These are phyloP conservation scores for Blastobotrys apis DNA, from an alignment of 1,139 yeast species.

Conservation along the genomic window DNA sequence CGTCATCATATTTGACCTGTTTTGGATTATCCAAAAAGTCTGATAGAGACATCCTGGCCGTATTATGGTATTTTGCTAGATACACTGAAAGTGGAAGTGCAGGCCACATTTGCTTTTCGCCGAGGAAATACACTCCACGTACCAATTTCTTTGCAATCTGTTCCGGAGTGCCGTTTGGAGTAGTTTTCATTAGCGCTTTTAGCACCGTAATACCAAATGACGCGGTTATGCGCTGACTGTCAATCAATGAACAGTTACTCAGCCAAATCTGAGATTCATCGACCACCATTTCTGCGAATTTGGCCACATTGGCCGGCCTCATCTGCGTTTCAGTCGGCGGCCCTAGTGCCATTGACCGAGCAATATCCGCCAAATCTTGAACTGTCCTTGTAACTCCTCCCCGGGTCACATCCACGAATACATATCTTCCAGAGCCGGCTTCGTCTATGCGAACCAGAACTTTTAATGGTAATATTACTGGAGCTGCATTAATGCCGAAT, in stretches of 20 bases:
- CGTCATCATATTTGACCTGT: too few relatives aligned
- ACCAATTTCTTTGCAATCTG: too few relatives aligned
- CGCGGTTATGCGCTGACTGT: not conserved
- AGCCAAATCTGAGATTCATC: conserved; percentile 9
- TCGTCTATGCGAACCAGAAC: conserved; percentile 9
- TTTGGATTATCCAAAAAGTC: too few relatives aligned
- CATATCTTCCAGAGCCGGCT: not conserved
- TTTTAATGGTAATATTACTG: conserved; percentile 10
- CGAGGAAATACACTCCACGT: too few relatives aligned
- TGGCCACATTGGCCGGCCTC: not conserved
- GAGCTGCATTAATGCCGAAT: conserved; percentile 4
- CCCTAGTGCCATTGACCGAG: conserved; percentile 4
- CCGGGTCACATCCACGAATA: conserved; percentile 12
- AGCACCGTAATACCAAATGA: conserved; percentile 5
- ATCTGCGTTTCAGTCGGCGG: conserved; percentile 4
- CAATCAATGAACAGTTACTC: not conserved
- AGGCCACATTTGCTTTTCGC: too few relatives aligned
- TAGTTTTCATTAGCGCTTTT: not conserved
- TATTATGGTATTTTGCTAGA: too few relatives aligned
- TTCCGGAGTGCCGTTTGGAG: too few relatives aligned
- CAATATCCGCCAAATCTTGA: conserved; percentile 10
- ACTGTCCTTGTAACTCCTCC: conserved; percentile 12
- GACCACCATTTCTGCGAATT: not conserved
- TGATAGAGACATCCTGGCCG: too few relatives aligned
- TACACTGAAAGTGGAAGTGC: too few relatives aligned